Evolutionary conservation across 345 rosid genomes (phyloP).

Genomic region (Euphorbia lathyris): DNA sequence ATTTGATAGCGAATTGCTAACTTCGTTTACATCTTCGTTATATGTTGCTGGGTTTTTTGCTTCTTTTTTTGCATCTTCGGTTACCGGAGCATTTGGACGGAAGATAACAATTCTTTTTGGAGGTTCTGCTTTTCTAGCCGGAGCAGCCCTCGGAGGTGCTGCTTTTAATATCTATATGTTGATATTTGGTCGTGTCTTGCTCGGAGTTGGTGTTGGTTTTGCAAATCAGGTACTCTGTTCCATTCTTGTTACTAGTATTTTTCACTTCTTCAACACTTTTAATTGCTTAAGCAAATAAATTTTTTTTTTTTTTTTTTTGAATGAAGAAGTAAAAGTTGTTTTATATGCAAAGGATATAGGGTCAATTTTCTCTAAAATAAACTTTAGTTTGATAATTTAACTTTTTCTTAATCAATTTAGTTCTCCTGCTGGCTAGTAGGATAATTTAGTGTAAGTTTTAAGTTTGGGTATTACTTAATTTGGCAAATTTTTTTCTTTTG

Average conservation of each 20-base stretch:
- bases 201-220: conserved; percentile 78
- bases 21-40: conserved; percentile 35
- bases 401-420: too few relatives aligned
- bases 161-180: conserved; percentile 66
- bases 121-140: conserved; percentile 63
- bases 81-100: conserved; percentile 63
- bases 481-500: too few relatives aligned
- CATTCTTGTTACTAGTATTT: neutral
- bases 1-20: conserved; percentile 34
- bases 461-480: too few relatives aligned
- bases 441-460: too few relatives aligned
- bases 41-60: conserved; percentile 33
- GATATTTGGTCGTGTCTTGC: conserved; percentile 65
- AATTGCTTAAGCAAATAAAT: too few relatives aligned
- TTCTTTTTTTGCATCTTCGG: conserved; percentile 44
- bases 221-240: conserved; percentile 61
- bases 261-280: neutral
- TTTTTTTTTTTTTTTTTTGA: too few relatives aligned
- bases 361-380: too few relatives aligned
- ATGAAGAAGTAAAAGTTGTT: too few relatives aligned
- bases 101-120: conserved; percentile 64
- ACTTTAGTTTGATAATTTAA: too few relatives aligned
- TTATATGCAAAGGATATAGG: too few relatives aligned
- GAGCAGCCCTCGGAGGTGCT: conserved; percentile 66
- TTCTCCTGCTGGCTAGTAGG: too few relatives aligned